Conservation (phyloP, 2,329 filamentous ascomycete species). For the Macroventuria anomochaeta region DNA sequence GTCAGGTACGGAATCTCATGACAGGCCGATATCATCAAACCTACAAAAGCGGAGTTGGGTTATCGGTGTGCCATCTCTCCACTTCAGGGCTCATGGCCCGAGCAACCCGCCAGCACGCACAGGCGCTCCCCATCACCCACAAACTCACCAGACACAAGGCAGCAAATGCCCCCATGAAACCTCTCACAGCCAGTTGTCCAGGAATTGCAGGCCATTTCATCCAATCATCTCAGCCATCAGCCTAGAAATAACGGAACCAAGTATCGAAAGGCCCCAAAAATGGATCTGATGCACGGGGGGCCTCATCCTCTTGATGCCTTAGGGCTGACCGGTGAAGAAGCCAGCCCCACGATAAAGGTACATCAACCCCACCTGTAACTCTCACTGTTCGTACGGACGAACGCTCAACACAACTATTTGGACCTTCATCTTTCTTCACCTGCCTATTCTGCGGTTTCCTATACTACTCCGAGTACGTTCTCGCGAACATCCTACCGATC, state of each 20-base stretch:
- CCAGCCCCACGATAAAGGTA: constrained; percentile 22
- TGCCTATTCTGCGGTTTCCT: neutral
- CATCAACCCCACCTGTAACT: neutral
- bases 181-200: neutral
- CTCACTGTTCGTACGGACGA: neutral
- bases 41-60: neutral
- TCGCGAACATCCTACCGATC: neutral
- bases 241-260: constrained; percentile 3
- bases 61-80: neutral
- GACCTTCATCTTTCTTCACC: neutral
- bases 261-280: constrained; percentile 11
- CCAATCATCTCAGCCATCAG: constrained; percentile 7
- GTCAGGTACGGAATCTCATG: neutral
- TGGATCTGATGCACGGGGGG: constrained; percentile 13
- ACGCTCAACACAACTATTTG: neutral
- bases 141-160: neutral
- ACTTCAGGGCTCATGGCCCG: neutral
- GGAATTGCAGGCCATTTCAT: neutral
- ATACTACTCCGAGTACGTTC: neutral
- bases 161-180: neutral
- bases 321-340: constrained; percentile 32
- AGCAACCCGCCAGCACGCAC: neutral
- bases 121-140: neutral
- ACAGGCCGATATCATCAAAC: neutral
- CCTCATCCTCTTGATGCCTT: constrained; percentile 7